These are phyloP conservation scores for Aechmea fasciata DNA, from an alignment of 176 grass and related monocot species.

Conservation along the genomic window DNA sequence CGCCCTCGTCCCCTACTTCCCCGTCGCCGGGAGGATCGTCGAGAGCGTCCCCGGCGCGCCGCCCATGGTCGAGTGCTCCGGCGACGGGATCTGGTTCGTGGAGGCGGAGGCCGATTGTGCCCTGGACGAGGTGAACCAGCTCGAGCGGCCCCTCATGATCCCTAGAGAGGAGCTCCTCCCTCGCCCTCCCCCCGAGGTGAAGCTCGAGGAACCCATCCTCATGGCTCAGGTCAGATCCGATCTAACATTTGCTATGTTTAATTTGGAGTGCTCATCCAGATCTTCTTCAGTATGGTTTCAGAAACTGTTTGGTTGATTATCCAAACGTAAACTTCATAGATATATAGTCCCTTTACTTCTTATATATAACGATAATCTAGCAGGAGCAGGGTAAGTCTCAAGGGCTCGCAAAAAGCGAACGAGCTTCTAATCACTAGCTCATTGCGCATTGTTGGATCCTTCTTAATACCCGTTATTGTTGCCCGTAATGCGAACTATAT, in stretches of 20 bases:
- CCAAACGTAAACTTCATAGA: no score
- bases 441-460: no score
- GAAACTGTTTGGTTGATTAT: no score
- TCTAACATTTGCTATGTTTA: background rate
- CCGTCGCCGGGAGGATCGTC: conserved; percentile 45
- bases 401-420: no score
- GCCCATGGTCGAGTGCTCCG: conserved; percentile 40
- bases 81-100: conserved; percentile 57
- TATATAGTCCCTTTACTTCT: no score
- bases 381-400: no score
- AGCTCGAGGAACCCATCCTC: conserved; percentile 57
- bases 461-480: no score
- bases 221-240: conserved; percentile 47
- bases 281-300: background rate
- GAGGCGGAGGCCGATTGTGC: conserved; percentile 52
- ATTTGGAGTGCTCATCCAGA: background rate
- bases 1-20: conserved; percentile 65
- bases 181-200: conserved; percentile 35
- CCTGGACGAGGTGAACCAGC: conserved; percentile 59
- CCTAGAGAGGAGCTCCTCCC: conserved; percentile 63
- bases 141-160: conserved; percentile 68
- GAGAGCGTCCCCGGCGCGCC: conserved; percentile 33
- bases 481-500: no score
- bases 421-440: no score
- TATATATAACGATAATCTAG: no score